These are phyloP conservation scores for Annulohypoxylon truncatum DNA, from an alignment of 2,329 filamentous ascomycete species.

Conservation along the genomic window DNA sequence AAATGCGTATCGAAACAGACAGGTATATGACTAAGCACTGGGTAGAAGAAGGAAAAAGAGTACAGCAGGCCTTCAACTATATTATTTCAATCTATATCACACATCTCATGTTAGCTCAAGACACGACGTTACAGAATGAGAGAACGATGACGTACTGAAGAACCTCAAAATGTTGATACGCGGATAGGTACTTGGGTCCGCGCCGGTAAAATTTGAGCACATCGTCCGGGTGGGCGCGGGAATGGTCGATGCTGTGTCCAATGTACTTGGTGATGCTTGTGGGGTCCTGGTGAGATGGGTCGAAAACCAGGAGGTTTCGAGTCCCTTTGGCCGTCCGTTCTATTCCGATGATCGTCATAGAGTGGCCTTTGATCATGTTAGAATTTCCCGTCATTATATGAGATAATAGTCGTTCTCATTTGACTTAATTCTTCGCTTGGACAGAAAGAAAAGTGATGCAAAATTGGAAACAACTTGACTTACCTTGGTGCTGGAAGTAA, in stretches of 20 bases:
- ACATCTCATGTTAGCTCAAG: background rate
- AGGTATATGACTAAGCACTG: too few relatives aligned
- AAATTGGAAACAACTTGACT: conserved; percentile 19
- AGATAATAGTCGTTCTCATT: too few relatives aligned
- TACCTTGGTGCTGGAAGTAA: conserved; percentile 87
- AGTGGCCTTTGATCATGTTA: conserved; percentile 71
- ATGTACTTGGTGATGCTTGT: conserved; percentile 70
- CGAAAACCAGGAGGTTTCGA: conserved; percentile 83
- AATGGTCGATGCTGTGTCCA: conserved; percentile 58
- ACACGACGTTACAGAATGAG: background rate
- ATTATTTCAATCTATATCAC: background rate
- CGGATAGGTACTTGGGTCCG: conserved; percentile 73
- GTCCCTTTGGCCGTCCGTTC: conserved; percentile 75
- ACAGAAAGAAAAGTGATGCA: background rate
- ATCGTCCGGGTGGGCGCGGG: conserved; percentile 60
- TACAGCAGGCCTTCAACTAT: background rate
- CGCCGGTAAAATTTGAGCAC: conserved; percentile 80
- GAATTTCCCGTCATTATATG: background rate
- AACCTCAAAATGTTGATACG: conserved; percentile 82
- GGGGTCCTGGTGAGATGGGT: conserved; percentile 83
- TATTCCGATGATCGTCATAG: conserved; percentile 87
- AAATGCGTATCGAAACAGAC: background rate
- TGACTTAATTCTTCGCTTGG: too few relatives aligned
- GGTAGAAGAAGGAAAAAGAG: background rate
- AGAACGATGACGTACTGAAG: conserved; percentile 67